Evolutionary conservation across 176 grass and related monocot genomes (phyloP), one percentile per base, ranked within the genome.

Genomic region (Pontederia paniculata): DNA sequence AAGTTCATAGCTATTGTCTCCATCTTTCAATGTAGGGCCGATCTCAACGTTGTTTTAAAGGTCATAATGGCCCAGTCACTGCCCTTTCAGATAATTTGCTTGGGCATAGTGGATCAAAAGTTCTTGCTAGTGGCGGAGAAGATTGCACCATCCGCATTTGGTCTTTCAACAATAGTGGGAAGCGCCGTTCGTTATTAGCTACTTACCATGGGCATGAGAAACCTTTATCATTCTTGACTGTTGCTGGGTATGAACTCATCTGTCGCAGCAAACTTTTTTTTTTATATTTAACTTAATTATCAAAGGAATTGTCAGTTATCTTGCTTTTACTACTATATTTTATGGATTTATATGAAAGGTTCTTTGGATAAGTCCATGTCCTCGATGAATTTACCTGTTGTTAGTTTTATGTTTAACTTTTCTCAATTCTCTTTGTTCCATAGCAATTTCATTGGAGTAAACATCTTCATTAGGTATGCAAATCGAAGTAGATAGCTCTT

Each of bases 141-240:
- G 90, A 96, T 74, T 96, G 82, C 66, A 84, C 82, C 10, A 55
- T 96, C 74, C 74, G 79, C 47, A 62, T 96, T 57, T 96, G 85
- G 90, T 96, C 79, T 53, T 65, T 96, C 76, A 80, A 59, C 50
- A 63, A 64, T 7, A 86, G 76, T 75, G 70, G 66, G 0, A 96
- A 84, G 70, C 81, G 76, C 63, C 85, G 66, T 50, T 62, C 82
- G 44, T 57, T 83, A 43, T 9, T 81, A 62, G 73, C 79, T 67
- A 89, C 91, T 41, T 87, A 83, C 67, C 80, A 81, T 62, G 85
- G 86, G 12, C 91, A 96, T 79, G 85, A 89, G 70, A 89, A 84
- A 20, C 45, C 82, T 63, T 51, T 87, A 21, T 86, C 91, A 65
- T 77, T 78, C 68, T 52, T 96, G 54, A 72, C 86, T n/a, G 91